Evolutionary conservation across 176 grass and related monocot genomes (phyloP).

Genomic region (Musa troglodytarum): DNA sequence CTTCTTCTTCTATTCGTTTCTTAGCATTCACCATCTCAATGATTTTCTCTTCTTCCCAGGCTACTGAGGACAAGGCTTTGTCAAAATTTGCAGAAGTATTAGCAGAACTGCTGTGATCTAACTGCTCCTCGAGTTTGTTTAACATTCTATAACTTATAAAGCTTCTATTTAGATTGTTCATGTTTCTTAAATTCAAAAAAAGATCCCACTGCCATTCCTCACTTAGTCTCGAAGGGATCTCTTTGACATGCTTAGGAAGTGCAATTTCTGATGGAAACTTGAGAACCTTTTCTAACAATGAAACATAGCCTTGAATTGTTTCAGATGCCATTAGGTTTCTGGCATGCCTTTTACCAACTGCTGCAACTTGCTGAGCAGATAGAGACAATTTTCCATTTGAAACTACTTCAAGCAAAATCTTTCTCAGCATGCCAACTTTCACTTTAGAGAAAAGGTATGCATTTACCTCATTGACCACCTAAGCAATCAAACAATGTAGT

Average conservation of each 20-base stretch:
- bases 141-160: conserved; percentile 51
- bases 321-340: conserved; percentile 83
- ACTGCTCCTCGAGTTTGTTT: conserved; percentile 56
- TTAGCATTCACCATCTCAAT: conserved; percentile 44
- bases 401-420: conserved; percentile 48
- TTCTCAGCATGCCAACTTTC: conserved; percentile 44
- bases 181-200: conserved; percentile 53
- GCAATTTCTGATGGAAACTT: conserved; percentile 57
- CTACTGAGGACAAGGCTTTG: conserved; percentile 59
- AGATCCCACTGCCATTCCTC: conserved; percentile 82
- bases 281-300: conserved; percentile 65
- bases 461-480: conserved; percentile 89
- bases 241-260: conserved; percentile 40
- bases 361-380: conserved; percentile 65
- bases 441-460: conserved; percentile 70
- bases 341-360: conserved; percentile 55
- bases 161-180: conserved; percentile 37
- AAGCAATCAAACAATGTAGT: conserved; percentile 25
- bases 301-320: conserved; percentile 66
- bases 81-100: conserved; percentile 38
- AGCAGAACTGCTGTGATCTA: conserved; percentile 27
- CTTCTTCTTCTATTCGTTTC: conserved; percentile 73
- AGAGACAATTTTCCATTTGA: conserved; percentile 60
- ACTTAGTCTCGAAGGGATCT: conserved; percentile 63
- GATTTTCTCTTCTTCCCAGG: conserved; percentile 83